A percentile compares a stretch with the other conserved stretches of the same genome.
These are phyloP conservation scores for Isoetes engelmannii DNA, from an alignment of 83 land plant species.

Conservation along the genomic window DNA sequence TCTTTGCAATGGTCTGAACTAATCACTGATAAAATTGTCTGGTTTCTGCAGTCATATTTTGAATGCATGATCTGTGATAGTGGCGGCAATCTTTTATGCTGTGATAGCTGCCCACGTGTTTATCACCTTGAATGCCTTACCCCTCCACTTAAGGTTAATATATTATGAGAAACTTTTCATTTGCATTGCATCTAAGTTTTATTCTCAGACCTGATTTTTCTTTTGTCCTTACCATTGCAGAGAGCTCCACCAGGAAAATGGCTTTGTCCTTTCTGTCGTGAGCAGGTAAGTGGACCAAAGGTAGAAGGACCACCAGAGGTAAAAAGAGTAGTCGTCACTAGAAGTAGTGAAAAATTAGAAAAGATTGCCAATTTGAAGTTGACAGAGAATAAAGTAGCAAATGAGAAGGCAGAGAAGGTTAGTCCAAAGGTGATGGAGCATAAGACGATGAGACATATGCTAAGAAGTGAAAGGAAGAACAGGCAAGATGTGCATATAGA, in stretches of 20 bases:
- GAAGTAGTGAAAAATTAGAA: too few relatives aligned
- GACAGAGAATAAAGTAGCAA: constrained; percentile 22
- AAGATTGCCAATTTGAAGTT: not conserved
- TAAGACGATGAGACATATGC: too few relatives aligned
- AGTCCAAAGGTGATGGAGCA: not conserved
- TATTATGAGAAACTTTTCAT: not conserved
- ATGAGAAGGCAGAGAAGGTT: constrained; percentile 6
- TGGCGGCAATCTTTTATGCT: constrained; percentile 93
- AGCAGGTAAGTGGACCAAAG: constrained; percentile 12
- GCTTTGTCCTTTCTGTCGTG: constrained; percentile 25
- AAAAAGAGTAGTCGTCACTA: too few relatives aligned
- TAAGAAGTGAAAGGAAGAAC: too few relatives aligned
- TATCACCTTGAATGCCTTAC: constrained; percentile 86
- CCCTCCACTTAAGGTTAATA: constrained; percentile 87
- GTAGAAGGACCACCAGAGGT: constrained; percentile 14
- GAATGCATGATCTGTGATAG: constrained; percentile 90
- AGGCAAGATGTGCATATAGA: not conserved
- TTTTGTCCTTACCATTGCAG: not conserved
- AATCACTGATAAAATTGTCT: not conserved
- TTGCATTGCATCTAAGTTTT: too few relatives aligned
- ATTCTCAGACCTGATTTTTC: too few relatives aligned
- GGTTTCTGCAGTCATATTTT: constrained; percentile 66
- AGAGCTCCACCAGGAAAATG: constrained; percentile 19
- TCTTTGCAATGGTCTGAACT: not conserved
- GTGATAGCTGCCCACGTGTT: constrained; percentile 93